These are phyloP conservation scores for Lasiodiplodia citricola DNA, from an alignment of 2,329 filamentous ascomycete genomes.

Conservation along the genomic window DNA sequence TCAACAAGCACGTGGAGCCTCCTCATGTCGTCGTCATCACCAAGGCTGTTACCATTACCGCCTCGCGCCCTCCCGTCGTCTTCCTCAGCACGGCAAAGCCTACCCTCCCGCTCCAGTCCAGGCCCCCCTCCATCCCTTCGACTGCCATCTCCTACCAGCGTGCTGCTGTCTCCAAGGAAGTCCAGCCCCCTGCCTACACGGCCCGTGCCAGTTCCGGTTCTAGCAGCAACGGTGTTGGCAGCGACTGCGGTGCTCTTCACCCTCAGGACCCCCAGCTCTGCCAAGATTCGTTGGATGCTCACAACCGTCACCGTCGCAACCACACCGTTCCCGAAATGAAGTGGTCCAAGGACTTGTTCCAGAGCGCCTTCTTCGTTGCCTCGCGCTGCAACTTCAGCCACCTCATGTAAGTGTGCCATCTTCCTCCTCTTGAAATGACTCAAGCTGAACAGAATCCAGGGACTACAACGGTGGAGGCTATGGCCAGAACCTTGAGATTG, in stretches of 20 bases:
- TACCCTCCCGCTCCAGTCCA: background rate
- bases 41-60: background rate
- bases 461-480: background rate
- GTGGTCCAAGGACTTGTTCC: conserved; percentile 1
- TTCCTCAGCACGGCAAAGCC: too few relatives aligned
- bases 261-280: conserved; percentile 1
- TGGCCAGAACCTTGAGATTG: conserved; percentile 18
- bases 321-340: conserved; percentile 14
- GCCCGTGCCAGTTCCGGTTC: background rate
- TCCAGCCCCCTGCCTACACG: background rate
- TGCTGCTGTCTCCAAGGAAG: background rate
- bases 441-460: background rate
- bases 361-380: background rate
- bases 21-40: background rate
- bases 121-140: background rate
- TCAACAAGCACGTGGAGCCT: too few relatives aligned
- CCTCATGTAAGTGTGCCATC: background rate
- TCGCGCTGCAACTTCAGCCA: conserved; percentile 12
- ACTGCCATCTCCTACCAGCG: background rate
- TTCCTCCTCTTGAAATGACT: background rate
- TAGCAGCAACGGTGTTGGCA: background rate
- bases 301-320: conserved; percentile 19
- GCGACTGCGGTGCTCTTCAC: background rate
- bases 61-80: background rate
- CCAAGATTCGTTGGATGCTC: background rate